Base-by-base conservation (phyloP, 306 rosid species). In the Astragalus glycyphyllos region DNA sequence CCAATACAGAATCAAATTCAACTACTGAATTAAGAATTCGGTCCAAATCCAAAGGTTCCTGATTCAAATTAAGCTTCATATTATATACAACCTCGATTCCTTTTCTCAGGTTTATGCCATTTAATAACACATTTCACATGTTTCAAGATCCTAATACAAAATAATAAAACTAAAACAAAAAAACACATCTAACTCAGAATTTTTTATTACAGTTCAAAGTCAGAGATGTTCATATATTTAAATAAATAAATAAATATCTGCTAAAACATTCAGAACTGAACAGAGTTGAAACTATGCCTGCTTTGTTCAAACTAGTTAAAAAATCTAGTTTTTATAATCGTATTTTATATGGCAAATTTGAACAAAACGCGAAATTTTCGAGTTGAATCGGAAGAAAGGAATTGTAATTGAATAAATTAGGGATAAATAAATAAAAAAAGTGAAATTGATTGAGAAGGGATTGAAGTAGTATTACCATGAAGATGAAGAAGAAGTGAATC, bases 61-160 rank as follows among this genome's bases (percentile, higher is more conserved):
- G 86, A 82, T 89, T 89, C 83, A 87, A 81, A 83, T 87, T 92
- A 68, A 87, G 82, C 68, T 74, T 80, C 92, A 86, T 62, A 40
- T 81, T 68, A 54, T 26, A 76, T 47, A 71, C 16, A 53, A 35
- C 48, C 63, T 65, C 79, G 79, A 77, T 65, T 66, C 63, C 77
- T 76, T 78, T 79, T 75, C 68, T 62, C 74, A 78, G 49, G 59
- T 76, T 68, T 57, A 54, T 77, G 64, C 74, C 84, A 71, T 8
- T 46, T 5, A 61, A 38, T 17, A 72, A 42, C 79, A 34, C 61
- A 61, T 55, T 29, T 60, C 54, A 61, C 0, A 50, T 50, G 70
- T 35, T 77, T 81, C 79, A 81, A 65, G 57, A 45, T 37, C 68
- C 79, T 59, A 63, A 46, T 16, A 38, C 64, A 68, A 53, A 56